Conservation (phyloP, 306 rosid genomes). For the Medicago truncatula region DNA sequence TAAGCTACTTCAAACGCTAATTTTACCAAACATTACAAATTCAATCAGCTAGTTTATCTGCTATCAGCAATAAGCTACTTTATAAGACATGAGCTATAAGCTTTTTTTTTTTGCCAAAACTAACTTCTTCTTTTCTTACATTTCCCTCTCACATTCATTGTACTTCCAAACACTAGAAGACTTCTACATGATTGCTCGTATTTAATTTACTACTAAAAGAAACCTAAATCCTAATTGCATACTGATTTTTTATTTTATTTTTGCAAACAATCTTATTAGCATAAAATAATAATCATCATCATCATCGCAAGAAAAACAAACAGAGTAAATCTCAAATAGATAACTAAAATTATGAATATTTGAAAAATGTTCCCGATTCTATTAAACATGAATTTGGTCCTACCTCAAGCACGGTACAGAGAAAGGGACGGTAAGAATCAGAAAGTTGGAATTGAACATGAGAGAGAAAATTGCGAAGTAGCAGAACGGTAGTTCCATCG, state of each 20-base stretch:
- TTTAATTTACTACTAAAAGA: background rate
- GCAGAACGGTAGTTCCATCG: conserved; percentile 37
- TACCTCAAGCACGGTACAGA: conserved; percentile 78
- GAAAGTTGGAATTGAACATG: conserved; percentile 51
- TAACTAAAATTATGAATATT: no score
- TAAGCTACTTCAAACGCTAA: no score
- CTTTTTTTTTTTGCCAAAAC: background rate
- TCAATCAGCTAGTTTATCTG: no score
- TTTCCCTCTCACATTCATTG: background rate
- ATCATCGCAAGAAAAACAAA: background rate
- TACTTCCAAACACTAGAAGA: background rate
- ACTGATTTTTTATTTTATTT: background rate
- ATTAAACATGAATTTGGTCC: no score
- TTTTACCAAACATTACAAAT: no score
- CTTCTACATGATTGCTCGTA: background rate
- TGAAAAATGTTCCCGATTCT: no score
- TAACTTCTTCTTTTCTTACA: background rate
- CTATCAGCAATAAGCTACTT: no score
- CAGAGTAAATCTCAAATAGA: no score
- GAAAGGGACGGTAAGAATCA: conserved; percentile 57
- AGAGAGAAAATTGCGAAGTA: conserved; percentile 50
- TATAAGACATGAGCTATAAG: no score
- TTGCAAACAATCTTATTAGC: background rate
- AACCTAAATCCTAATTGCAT: conserved; percentile 13
- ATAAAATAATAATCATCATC: background rate